These are phyloP conservation scores for Parathielavia hyrcaniae DNA, from an alignment of 495 filamentous ascomycete species.

Conservation along the genomic window DNA sequence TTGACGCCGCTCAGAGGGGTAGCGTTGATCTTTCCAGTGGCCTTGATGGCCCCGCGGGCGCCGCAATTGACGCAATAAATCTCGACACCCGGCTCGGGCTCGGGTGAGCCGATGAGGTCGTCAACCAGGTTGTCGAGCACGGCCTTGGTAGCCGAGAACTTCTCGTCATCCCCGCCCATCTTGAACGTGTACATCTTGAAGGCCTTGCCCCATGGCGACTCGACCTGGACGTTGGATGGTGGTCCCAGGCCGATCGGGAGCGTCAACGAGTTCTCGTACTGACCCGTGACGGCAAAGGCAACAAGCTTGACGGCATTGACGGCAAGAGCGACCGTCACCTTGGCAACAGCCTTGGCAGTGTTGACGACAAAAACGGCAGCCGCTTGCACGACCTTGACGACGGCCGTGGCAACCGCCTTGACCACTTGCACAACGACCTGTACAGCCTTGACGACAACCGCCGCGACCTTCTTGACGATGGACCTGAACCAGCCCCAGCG, in stretches of 20 bases:
- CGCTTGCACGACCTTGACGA: background rate
- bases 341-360: background rate
- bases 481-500: background rate
- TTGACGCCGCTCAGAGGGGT: slow-evolving; percentile 13
- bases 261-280: slow-evolving; percentile 8
- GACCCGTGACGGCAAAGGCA: slow-evolving; percentile 2
- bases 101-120: slow-evolving; percentile 6
- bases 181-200: slow-evolving; percentile 9
- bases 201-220: slow-evolving; percentile 13
- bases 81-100: slow-evolving; percentile 14
- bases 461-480: background rate
- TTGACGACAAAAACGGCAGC: background rate
- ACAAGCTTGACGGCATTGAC: background rate
- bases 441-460: background rate
- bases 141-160: slow-evolving; percentile 3
- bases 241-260: slow-evolving; percentile 4
- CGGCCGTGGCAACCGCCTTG: background rate
- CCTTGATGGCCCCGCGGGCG: slow-evolving; percentile 3
- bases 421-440: background rate
- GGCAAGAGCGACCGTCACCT: background rate
- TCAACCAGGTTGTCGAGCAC: background rate
- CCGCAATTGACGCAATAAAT: slow-evolving; percentile 15
- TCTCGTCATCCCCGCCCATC: slow-evolving; percentile 5
- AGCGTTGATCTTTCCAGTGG: background rate
- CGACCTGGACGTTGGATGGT: background rate